phyloP scores from a whole-genome alignment of 164 flowering plant genomes.

The Macadamia integrifolia region DNA sequence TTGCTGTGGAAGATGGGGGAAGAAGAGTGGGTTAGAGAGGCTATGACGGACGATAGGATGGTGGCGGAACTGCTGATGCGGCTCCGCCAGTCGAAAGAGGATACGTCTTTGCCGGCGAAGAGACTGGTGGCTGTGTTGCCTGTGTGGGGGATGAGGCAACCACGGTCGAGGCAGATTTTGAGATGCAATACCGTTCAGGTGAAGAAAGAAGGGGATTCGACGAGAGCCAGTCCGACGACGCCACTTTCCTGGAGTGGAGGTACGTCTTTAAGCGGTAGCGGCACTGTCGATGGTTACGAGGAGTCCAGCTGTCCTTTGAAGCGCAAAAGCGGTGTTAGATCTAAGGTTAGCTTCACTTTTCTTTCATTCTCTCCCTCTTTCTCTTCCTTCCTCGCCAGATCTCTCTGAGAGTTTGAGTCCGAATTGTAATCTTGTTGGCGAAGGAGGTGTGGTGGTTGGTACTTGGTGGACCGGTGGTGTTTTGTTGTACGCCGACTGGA shows the following conservation, averaged over 20 bases:
- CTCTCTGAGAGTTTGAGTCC: neutral
- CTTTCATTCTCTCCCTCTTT: neutral
- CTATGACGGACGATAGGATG: constrained; percentile 26
- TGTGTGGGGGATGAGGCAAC: constrained; percentile 42
- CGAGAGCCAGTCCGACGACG: constrained; percentile 50
- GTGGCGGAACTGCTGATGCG: constrained; percentile 32
- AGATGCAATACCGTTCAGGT: neutral
- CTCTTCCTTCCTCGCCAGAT: neutral
- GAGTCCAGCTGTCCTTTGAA: constrained; percentile 12
- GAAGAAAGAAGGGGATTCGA: constrained; percentile 21
- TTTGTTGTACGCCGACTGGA: neutral
- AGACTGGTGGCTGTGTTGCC: constrained; percentile 5
- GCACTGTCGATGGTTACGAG: constrained; percentile 14
- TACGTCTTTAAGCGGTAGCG: constrained; percentile 35
- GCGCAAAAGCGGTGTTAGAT: constrained; percentile 5
- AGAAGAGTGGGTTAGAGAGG: constrained; percentile 32
- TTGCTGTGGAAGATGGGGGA: constrained; percentile 7
- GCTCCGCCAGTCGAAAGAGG: constrained; percentile 12
- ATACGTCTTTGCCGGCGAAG: neutral
- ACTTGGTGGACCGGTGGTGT: neutral
- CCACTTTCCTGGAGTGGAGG: constrained; percentile 62
- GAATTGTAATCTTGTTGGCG: neutral
- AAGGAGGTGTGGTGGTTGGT: neutral
- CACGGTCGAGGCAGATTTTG: constrained; percentile 29
- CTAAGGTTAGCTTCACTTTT: constrained; percentile 12